A percentile compares a stretch with the other conserved stretches of the same genome.
Conservation (phyloP, 2,329 filamentous ascomycete genomes). For the Venturiaceae sp. region DNA sequence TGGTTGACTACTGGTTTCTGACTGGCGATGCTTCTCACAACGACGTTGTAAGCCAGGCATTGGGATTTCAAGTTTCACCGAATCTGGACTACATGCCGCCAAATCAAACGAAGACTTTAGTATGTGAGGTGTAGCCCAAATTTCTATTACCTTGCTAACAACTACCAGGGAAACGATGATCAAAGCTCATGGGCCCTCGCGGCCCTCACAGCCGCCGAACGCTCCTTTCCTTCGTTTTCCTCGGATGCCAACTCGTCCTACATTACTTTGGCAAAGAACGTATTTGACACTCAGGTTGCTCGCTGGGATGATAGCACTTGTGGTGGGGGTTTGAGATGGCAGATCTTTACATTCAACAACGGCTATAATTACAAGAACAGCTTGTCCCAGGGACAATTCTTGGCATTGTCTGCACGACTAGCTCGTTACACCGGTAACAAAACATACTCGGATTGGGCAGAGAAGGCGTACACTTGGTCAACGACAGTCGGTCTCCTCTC, state of each 20-base stretch:
- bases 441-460: slow-evolving; percentile 70
- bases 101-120: slow-evolving; percentile 30
- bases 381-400: slow-evolving; percentile 48
- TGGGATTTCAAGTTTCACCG: slow-evolving; percentile 30
- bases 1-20: slow-evolving; percentile 33
- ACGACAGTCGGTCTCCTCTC: slow-evolving; percentile 38
- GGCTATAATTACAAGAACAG: slow-evolving; percentile 53
- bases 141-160: background rate
- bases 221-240: slow-evolving; percentile 34
- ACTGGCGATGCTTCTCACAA: slow-evolving; percentile 32
- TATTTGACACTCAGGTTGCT: slow-evolving; percentile 66
- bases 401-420: slow-evolving; percentile 54
- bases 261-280: slow-evolving; percentile 66
- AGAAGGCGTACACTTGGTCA: slow-evolving; percentile 51
- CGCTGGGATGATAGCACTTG: slow-evolving; percentile 62
- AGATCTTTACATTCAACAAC: slow-evolving; percentile 69
- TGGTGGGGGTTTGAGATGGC: slow-evolving; percentile 71
- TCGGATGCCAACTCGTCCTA: slow-evolving; percentile 37
- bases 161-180: slow-evolving; percentile 43
- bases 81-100: slow-evolving; percentile 32
- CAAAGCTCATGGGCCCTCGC: slow-evolving; percentile 49
- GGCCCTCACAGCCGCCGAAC: slow-evolving; percentile 47
- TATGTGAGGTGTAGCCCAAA: background rate
- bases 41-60: slow-evolving; percentile 28
- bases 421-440: slow-evolving; percentile 69